Base-by-base conservation (phyloP, 2,329 filamentous ascomycete species). In the Aureobasidium sp. region DNA sequence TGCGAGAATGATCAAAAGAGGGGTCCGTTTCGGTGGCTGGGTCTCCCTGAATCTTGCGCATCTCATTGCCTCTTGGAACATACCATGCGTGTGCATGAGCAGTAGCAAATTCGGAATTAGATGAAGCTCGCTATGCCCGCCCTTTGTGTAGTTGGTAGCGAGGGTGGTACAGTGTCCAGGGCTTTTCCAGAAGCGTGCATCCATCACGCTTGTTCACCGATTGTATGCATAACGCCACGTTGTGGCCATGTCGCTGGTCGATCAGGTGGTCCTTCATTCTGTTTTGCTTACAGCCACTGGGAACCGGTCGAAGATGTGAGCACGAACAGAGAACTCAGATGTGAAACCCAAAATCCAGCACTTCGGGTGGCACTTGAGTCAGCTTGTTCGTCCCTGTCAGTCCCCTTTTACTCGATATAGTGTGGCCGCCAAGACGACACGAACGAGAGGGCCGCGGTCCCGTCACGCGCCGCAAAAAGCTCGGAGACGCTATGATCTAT, bases 191-290 rank as follows among this genome's bases (percentile, higher is more conserved):
- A 43, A 40, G 35, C 43, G 35, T 59, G 35, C 54, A 47, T 47
- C 13, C 31, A 33, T 46, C 29, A 19, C 38, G 42, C 55, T 58
- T 49, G 43, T 49, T 58, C 55, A 38, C 42, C 42, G 43, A 58
- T 58, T 49, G n/a, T 25, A 49, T 43, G 55, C 55, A 59, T 59
- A 50, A 59, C 55, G 55, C 55, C 55, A 50, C 55, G 55, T 50
- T 59, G 55, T 59, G 35, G n/a, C 45, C 55, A 59, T 59, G 55
- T 59, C 55, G 40, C n/a, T n/a, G 45, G n/a, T 43, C 45, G 54
- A 9, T 58, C 7, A 27, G 37, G 37, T 31, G 42, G 19, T 57
- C 27, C 27, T 25, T 13, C 25, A 21, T 31, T 21, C 7, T 31
- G 10, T 7, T 31, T 27, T 25, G 11, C 21, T 45, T 27, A 29